A percentile compares a stretch with the other conserved stretches of the same genome.
phyloP scores from a whole-genome alignment of 139 green algal genomes.

The Chlamydomonas schloesseri region DNA sequence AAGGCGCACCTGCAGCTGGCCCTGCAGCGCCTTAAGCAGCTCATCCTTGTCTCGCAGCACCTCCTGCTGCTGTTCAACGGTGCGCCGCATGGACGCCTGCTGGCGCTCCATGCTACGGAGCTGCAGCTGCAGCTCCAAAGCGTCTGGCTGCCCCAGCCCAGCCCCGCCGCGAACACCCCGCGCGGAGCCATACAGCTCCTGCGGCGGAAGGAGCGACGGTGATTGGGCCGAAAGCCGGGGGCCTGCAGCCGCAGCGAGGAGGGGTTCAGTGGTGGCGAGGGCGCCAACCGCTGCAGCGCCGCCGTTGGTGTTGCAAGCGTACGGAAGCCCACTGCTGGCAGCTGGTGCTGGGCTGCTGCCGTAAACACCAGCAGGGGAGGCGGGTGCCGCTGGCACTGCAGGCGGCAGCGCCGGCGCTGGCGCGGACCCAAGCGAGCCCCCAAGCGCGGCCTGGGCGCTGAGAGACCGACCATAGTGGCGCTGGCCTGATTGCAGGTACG shows the following conservation, averaged over 20 bases:
- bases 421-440: too few relatives aligned
- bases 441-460: too few relatives aligned
- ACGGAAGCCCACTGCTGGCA: too few relatives aligned
- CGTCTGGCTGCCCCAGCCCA: not conserved
- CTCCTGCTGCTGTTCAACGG: slow-evolving; percentile 25
- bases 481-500: too few relatives aligned
- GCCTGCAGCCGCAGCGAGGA: not conserved
- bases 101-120: slow-evolving; percentile 12
- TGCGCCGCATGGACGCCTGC: slow-evolving; percentile 23
- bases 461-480: too few relatives aligned
- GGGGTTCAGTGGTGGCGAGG: not conserved
- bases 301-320: too few relatives aligned
- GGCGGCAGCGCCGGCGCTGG: too few relatives aligned
- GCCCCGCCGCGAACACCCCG: too few relatives aligned
- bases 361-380: too few relatives aligned
- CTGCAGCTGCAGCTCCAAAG: slow-evolving; percentile 4
- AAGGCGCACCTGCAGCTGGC: slow-evolving; percentile 22
- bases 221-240: not conserved
- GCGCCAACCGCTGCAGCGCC: too few relatives aligned
- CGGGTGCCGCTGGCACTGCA: too few relatives aligned
- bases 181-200: slow-evolving; percentile 34
- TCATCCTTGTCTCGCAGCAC: slow-evolving; percentile 20
- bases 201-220: not conserved
- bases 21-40: slow-evolving; percentile 28
- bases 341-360: too few relatives aligned